These are phyloP conservation scores for Gentiana dahurica DNA, from an alignment of 257 asterid genomes.

Conservation along the genomic window DNA sequence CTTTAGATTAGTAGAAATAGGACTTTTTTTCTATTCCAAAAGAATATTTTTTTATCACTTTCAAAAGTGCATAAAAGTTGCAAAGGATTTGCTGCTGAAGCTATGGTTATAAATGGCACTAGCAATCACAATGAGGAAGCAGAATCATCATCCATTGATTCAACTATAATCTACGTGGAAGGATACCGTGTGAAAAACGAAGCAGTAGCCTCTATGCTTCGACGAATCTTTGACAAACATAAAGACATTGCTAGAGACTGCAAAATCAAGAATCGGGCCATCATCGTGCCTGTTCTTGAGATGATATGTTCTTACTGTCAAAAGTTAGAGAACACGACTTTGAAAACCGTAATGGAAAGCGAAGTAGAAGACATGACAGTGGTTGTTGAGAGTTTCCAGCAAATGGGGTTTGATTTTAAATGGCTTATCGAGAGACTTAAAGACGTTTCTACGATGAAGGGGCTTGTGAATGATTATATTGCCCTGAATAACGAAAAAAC, in stretches of 20 bases:
- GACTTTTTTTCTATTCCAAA: no score
- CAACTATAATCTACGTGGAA: no score
- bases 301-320: slow-evolving; percentile 2
- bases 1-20: no score
- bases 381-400: slow-evolving; percentile 6
- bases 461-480: neutral
- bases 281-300: slow-evolving; percentile 2
- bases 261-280: neutral
- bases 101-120: no score
- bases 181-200: no score
- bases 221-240: neutral
- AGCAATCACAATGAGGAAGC: no score
- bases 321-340: neutral
- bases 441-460: slow-evolving; percentile 3
- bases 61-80: no score
- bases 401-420: slow-evolving; percentile 6
- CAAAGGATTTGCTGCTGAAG: no score
- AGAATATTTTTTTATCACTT: no score
- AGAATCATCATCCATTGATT: no score
- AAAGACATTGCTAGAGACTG: slow-evolving; percentile 14
- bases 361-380: slow-evolving; percentile 6
- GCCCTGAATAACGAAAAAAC: neutral
- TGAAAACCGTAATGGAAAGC: neutral
- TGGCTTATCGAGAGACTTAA: slow-evolving; percentile 10
- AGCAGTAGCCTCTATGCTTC: no score